phyloP scores from a whole-genome alignment of 441 rosid genomes.

The Pelargonium citronellum region DNA sequence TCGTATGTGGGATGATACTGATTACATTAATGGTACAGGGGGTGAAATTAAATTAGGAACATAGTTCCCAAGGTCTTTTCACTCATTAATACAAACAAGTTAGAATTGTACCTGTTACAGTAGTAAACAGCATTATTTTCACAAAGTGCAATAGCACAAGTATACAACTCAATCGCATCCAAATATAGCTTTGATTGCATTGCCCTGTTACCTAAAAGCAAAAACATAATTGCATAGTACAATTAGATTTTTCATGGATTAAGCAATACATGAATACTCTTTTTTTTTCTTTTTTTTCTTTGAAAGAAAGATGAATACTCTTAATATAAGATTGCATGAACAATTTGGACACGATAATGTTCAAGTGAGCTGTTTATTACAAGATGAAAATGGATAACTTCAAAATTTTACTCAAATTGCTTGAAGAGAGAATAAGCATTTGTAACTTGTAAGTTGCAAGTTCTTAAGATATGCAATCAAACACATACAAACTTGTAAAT shows the following conservation, averaged over 20 bases:
- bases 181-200: slow-evolving; percentile 57
- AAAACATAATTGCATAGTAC: slow-evolving; percentile 20
- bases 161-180: slow-evolving; percentile 67
- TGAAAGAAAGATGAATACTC: neutral
- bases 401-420: neutral
- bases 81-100: neutral
- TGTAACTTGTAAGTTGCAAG: slow-evolving; percentile 5
- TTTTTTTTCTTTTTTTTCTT: too few relatives aligned
- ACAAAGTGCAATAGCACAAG: slow-evolving; percentile 60
- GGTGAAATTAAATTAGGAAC: too few relatives aligned
- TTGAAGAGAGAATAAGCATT: neutral
- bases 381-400: neutral
- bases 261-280: neutral
- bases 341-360: neutral
- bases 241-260: slow-evolving; percentile 22
- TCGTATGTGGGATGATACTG: too few relatives aligned
- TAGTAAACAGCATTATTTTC: slow-evolving; percentile 71
- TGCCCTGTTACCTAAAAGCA: slow-evolving; percentile 65
- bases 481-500: slow-evolving; percentile 13
- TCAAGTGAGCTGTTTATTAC: neutral
- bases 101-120: slow-evolving; percentile 64
- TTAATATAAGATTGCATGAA: slow-evolving; percentile 1
- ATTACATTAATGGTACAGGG: too few relatives aligned
- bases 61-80: neutral
- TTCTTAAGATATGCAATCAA: slow-evolving; percentile 13